These are phyloP conservation scores for Bipolaris bicolor DNA, from an alignment of 2,329 filamentous ascomycete genomes.

Conservation along the genomic window DNA sequence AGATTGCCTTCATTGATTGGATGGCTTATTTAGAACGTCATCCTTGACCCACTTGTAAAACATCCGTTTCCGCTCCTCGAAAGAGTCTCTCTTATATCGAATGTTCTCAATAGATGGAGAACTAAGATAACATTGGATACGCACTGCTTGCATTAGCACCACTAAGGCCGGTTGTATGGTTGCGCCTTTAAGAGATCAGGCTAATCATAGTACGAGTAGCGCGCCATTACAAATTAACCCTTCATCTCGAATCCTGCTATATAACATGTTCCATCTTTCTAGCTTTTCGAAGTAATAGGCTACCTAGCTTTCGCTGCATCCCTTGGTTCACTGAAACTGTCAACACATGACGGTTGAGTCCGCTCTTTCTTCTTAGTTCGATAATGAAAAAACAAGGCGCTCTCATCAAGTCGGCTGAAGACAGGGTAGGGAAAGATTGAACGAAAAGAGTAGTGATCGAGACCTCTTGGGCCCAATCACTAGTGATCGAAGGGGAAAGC, in stretches of 20 bases:
- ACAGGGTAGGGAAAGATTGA: conserved; percentile 5
- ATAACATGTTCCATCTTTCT: conserved; percentile 11
- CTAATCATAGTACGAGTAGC: too few relatives aligned
- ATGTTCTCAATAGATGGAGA: conserved; percentile 9
- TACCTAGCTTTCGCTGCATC: conserved; percentile 7
- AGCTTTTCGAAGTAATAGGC: conserved; percentile 8
- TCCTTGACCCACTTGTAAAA: conserved; percentile 8
- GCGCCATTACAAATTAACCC: too few relatives aligned
- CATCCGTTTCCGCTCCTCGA: conserved; percentile 6
- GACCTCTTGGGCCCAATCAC: conserved; percentile 11
- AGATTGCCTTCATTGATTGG: conserved; percentile 5
- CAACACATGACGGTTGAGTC: conserved; percentile 8
- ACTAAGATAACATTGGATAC: conserved; percentile 1
- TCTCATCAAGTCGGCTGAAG: conserved; percentile 11
- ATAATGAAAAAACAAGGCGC: conserved; percentile 11
- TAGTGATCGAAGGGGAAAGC: conserved; percentile 2
- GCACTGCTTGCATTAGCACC: conserved; percentile 12
- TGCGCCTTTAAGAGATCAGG: conserved; percentile 9
- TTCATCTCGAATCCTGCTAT: conserved; percentile 1
- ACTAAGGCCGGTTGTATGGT: conserved; percentile 13
- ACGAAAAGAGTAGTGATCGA: conserved; percentile 2
- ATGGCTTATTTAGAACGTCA: conserved; percentile 4
- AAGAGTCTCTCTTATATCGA: conserved; percentile 7
- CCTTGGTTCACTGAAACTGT: conserved; percentile 6
- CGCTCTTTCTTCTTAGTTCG: conserved; percentile 7